phyloP scores from a whole-genome alignment of 2,329 filamentous ascomycete species.

The Diaporthe citrichinensis region DNA sequence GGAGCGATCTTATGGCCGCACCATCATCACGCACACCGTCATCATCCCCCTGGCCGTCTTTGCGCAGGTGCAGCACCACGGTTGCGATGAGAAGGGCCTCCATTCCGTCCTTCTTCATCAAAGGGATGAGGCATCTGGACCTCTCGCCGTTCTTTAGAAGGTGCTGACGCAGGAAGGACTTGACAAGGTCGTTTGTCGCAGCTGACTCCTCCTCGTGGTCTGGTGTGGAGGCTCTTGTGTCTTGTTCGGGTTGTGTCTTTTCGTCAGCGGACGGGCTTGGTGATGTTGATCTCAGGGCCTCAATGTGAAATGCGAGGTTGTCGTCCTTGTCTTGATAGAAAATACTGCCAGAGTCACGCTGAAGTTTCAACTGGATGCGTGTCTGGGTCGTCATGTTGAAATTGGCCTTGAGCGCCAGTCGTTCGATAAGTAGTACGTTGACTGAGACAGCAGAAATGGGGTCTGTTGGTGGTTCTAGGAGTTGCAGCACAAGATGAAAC shows the following conservation, averaged over 20 bases:
- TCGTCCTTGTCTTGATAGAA: conserved; percentile 26
- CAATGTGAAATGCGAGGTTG: conserved; percentile 23
- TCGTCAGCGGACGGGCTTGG: neutral
- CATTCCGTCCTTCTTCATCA: conserved; percentile 17
- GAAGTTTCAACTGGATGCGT: conserved; percentile 24
- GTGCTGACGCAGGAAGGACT: conserved; percentile 22
- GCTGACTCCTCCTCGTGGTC: neutral
- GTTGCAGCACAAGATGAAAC: neutral
- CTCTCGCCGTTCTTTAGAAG: conserved; percentile 12
- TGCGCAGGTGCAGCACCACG: conserved; percentile 17
- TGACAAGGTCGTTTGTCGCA: conserved; percentile 23
- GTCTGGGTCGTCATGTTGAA: conserved; percentile 18
- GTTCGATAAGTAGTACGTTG: neutral
- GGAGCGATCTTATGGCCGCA: neutral
- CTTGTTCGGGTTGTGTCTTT: neutral
- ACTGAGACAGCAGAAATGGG: neutral
- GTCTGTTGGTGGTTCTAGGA: neutral
- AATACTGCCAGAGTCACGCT: conserved; percentile 12
- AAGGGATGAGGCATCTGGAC: neutral
- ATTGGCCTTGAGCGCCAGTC: too few relatives aligned
- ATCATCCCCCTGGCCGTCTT: neutral
- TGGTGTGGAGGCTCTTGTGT: neutral
- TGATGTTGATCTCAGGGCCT: neutral
- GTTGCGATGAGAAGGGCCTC: conserved; percentile 19
- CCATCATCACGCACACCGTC: neutral